Percentiles rank a stretch among this genome's conserved stretches.
Evolutionary conservation across 2,329 filamentous ascomycete genomes (phyloP).

Genomic region (Huntiella bhutanensis): DNA sequence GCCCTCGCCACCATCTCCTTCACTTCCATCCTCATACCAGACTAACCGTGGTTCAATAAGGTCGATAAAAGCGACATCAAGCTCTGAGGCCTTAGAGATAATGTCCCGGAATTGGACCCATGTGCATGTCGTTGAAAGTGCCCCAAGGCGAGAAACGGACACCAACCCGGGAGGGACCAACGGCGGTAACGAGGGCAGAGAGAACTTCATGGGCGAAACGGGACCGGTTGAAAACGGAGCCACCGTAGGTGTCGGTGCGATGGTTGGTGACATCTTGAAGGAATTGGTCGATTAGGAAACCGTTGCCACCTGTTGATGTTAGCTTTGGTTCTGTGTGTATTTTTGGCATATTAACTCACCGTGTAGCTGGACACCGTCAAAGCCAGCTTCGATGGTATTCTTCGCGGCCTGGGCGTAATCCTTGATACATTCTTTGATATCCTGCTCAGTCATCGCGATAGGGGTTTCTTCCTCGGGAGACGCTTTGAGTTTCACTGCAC

Average conservation of each 20-base stretch:
- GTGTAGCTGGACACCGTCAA: slow-evolving; percentile 48
- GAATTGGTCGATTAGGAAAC: slow-evolving; percentile 47
- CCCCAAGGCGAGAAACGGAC: slow-evolving; percentile 40
- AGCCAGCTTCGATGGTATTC: slow-evolving; percentile 41
- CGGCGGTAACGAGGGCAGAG: slow-evolving; percentile 21
- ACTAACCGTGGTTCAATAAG: slow-evolving; percentile 35
- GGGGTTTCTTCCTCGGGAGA: slow-evolving; percentile 33
- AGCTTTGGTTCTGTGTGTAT: too few species aligned
- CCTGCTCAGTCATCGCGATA: slow-evolving; percentile 42
- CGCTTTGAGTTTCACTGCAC: slow-evolving; percentile 18
- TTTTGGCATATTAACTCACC: not conserved
- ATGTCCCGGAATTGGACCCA: slow-evolving; percentile 38
- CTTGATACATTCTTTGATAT: slow-evolving; percentile 44
- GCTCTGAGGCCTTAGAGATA: slow-evolving; percentile 26
- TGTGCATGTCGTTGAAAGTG: slow-evolving; percentile 39
- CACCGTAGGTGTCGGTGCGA: slow-evolving; percentile 35
- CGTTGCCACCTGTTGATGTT: slow-evolving; percentile 25
- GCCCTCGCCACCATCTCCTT: slow-evolving; percentile 16
- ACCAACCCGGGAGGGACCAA: slow-evolving; percentile 31
- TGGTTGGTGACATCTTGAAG: slow-evolving; percentile 31
- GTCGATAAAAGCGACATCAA: slow-evolving; percentile 38
- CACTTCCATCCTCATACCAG: slow-evolving; percentile 21
- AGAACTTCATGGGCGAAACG: slow-evolving; percentile 31
- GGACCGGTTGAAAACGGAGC: slow-evolving; percentile 32
- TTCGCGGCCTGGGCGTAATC: slow-evolving; percentile 38